Percentiles rank a stretch among this genome's conserved stretches.
phyloP scores from a whole-genome alignment of 106 monocot genomes.

The Apostasia shenzhenica region DNA sequence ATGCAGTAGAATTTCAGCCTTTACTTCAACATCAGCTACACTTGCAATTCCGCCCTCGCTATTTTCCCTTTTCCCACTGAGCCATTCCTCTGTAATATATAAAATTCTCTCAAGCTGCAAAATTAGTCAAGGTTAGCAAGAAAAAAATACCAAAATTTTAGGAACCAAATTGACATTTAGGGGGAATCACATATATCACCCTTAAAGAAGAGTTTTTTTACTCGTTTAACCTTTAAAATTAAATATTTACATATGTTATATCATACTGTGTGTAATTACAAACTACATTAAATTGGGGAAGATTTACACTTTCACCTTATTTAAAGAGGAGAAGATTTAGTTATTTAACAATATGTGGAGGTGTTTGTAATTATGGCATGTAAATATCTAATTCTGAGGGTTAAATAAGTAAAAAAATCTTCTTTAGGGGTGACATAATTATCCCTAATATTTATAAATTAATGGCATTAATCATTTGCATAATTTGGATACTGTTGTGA shows the following conservation, averaged over 20 bases:
- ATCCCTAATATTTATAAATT: not conserved
- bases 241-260: not conserved
- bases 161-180: not conserved
- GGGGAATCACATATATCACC: not conserved
- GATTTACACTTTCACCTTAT: too few relatives aligned
- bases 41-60: not conserved
- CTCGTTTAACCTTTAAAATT: too few relatives aligned
- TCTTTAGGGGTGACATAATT: not conserved
- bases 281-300: not conserved
- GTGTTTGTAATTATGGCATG: too few relatives aligned
- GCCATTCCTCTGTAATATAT: conserved; percentile 42
- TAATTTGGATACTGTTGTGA: conserved; percentile 49
- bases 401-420: too few relatives aligned
- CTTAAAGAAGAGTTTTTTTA: not conserved
- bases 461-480: not conserved
- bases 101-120: conserved; percentile 50
- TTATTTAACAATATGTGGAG: not conserved
- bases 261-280: not conserved
- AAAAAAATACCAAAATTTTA: not conserved
- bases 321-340: not conserved
- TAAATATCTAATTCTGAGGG: too few relatives aligned
- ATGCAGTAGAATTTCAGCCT: conserved; percentile 26
- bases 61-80: not conserved
- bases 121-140: conserved; percentile 19
- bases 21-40: conserved; percentile 8